These are phyloP conservation scores for Chalaropsis thielavioides DNA, from an alignment of 2,329 filamentous ascomycete genomes.

Conservation along the genomic window DNA sequence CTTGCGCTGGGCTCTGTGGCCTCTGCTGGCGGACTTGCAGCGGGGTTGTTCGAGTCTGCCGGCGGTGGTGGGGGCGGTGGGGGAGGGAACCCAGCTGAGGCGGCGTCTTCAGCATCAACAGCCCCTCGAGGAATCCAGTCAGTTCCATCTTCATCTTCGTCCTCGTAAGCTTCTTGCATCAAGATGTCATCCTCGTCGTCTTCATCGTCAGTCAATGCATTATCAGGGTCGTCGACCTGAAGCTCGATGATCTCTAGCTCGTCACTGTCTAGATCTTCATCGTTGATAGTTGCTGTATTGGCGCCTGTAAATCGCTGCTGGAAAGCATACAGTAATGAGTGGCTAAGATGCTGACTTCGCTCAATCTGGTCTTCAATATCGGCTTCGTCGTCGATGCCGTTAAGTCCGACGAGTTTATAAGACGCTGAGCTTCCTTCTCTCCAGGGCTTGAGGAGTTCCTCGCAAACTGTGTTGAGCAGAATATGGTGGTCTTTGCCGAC, in stretches of 20 bases:
- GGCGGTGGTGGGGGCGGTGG: slow-evolving; percentile 48
- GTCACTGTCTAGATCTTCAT: slow-evolving; percentile 36
- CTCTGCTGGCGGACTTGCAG: slow-evolving; percentile 26
- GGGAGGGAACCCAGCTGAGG: slow-evolving; percentile 58
- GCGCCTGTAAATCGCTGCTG: slow-evolving; percentile 20
- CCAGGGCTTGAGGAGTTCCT: slow-evolving; percentile 84
- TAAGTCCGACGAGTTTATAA: slow-evolving; percentile 62
- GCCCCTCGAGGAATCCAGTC: slow-evolving; percentile 18
- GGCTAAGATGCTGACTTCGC: slow-evolving; percentile 25
- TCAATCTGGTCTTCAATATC: slow-evolving; percentile 38
- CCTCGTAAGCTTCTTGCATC: slow-evolving; percentile 20
- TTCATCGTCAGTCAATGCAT: background rate
- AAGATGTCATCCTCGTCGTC: slow-evolving; percentile 7
- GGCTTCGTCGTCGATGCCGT: slow-evolving; percentile 72
- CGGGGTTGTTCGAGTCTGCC: slow-evolving; percentile 35
- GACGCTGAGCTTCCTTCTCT: slow-evolving; percentile 67
- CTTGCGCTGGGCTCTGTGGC: background rate
- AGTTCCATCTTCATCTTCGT: slow-evolving; percentile 53
- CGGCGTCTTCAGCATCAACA: slow-evolving; percentile 28
- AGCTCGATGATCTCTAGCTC: slow-evolving; percentile 27
- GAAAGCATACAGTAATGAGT: slow-evolving; percentile 25
- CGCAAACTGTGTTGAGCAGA: slow-evolving; percentile 68
- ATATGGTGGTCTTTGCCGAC: slow-evolving; percentile 69
- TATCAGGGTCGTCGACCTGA: slow-evolving; percentile 24
- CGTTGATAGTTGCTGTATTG: slow-evolving; percentile 19